These are phyloP conservation scores for Starmerella roubikii DNA, from an alignment of 805 yeast genomes.

Conservation along the genomic window DNA sequence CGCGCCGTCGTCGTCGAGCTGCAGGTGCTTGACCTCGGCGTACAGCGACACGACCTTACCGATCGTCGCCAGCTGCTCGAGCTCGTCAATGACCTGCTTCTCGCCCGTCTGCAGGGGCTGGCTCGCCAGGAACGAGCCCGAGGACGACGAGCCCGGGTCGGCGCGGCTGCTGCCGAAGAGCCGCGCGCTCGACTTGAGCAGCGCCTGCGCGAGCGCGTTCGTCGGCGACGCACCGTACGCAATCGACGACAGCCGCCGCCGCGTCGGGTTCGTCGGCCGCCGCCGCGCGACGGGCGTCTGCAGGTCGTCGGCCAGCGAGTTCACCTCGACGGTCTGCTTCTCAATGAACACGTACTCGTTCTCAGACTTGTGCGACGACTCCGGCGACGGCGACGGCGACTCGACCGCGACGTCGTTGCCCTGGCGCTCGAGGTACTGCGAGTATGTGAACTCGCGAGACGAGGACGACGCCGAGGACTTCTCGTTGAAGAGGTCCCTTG, in stretches of 20 bases:
- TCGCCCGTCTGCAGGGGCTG: slow-evolving; percentile 16
- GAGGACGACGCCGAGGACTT: slow-evolving; percentile 1
- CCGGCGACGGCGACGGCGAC: slow-evolving; percentile 25
- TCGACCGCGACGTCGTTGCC: slow-evolving; percentile 9
- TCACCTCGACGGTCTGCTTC: slow-evolving; percentile 87
- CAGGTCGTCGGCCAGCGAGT: slow-evolving; percentile 87
- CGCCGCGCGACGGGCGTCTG: slow-evolving; percentile 29
- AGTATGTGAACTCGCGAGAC: slow-evolving; percentile 16
- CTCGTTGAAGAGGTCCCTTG: too few relatives aligned
- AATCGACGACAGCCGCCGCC: slow-evolving; percentile 24
- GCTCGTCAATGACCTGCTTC: slow-evolving; percentile 24
- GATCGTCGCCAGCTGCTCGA: slow-evolving; percentile 74
- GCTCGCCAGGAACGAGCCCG: background rate
- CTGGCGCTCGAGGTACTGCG: slow-evolving; percentile 9
- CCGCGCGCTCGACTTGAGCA: slow-evolving; percentile 76
- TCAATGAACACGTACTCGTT: slow-evolving; percentile 73
- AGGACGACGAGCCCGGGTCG: background rate
- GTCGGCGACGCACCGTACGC: slow-evolving; percentile 44
- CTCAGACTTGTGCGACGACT: slow-evolving; percentile 10
- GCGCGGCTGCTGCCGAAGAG: slow-evolving; percentile 50
- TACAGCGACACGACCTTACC: slow-evolving; percentile 78
- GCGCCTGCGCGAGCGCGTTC: slow-evolving; percentile 75
- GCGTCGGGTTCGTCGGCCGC: slow-evolving; percentile 13
- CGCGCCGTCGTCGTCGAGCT: slow-evolving; percentile 30
- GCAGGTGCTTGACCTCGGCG: slow-evolving; percentile 84